Conservation (phyloP, 2,329 filamentous ascomycete species). For the Cytospora schulzeri region DNA sequence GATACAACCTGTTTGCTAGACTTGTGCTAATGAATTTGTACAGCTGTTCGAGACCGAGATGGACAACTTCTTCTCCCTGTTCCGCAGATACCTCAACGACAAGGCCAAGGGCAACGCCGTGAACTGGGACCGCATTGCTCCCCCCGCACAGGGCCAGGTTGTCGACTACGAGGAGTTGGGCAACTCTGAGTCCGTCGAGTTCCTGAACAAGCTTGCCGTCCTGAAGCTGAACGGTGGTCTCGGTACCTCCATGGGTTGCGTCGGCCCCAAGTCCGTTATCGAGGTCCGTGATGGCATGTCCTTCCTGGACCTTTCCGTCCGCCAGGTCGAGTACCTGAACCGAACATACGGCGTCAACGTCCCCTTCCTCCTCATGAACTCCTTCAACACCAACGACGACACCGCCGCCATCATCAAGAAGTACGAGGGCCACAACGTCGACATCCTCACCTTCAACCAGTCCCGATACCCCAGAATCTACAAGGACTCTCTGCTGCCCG, state of each 20-base stretch:
- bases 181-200: conserved; percentile 87
- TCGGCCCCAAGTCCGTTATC: conserved; percentile 98
- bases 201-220: conserved; percentile 95
- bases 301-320: conserved; percentile 96
- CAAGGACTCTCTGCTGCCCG: conserved; percentile 96
- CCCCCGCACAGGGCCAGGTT: conserved; percentile 90
- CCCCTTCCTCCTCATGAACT: conserved; percentile 99
- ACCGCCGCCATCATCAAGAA: conserved; percentile 99
- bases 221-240: conserved; percentile 99
- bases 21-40: conserved; percentile 28
- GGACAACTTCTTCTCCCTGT: conserved; percentile 99
- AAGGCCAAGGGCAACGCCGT: conserved; percentile 96
- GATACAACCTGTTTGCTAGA: not conserved
- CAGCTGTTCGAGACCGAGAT: conserved; percentile 97
- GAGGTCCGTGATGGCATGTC: conserved; percentile 99
- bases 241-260: conserved; percentile 99
- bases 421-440: conserved; percentile 99
- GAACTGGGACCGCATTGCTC: conserved; percentile 96
- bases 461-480: conserved; percentile 96
- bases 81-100: conserved; percentile 97
- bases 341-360: conserved; percentile 97
- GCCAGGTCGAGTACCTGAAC: conserved; percentile 99
- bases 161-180: conserved; percentile 90
- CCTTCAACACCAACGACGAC: conserved; percentile 99
- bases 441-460: conserved; percentile 99